A percentile compares a stretch with the other conserved stretches of the same genome.
These are phyloP conservation scores for Purshia tridentata DNA, from an alignment of 306 rosid genomes.

Conservation along the genomic window DNA sequence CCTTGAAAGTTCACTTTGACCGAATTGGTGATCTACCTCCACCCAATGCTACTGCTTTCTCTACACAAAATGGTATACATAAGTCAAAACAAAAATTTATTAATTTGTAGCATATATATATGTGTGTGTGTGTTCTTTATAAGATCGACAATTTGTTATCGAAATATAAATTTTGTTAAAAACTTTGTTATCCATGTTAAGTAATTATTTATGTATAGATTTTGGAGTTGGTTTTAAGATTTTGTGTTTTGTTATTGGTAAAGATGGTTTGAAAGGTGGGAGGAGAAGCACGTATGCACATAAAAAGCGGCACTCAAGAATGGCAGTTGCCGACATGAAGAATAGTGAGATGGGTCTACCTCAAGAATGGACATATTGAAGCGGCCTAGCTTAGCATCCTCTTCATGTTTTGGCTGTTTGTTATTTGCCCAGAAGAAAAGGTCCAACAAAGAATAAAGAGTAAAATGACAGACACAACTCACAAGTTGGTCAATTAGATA, in stretches of 20 bases:
- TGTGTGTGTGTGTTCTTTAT: too few species aligned
- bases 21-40: slow-evolving; percentile 52
- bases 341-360: slow-evolving; percentile 60
- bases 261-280: slow-evolving; percentile 32
- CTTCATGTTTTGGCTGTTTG: slow-evolving; percentile 18
- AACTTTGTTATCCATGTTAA: too few species aligned
- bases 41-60: slow-evolving; percentile 38
- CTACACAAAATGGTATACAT: slow-evolving; percentile 49
- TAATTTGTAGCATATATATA: not conserved
- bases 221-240: not conserved
- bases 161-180: too few species aligned
- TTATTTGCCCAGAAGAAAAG: not conserved
- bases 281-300: slow-evolving; percentile 40
- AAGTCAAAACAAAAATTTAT: not conserved
- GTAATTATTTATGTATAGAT: not conserved
- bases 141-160: too few species aligned
- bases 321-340: slow-evolving; percentile 25
- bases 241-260: not conserved
- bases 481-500: slow-evolving; percentile 7
- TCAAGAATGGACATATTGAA: slow-evolving; percentile 83
- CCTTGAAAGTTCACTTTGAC: slow-evolving; percentile 77
- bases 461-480: not conserved
- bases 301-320: slow-evolving; percentile 33
- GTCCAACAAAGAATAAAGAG: slow-evolving; percentile 19
- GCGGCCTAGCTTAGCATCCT: not conserved